phyloP scores from a whole-genome alignment of 331 rosid genomes.

The Arachis monticola region DNA sequence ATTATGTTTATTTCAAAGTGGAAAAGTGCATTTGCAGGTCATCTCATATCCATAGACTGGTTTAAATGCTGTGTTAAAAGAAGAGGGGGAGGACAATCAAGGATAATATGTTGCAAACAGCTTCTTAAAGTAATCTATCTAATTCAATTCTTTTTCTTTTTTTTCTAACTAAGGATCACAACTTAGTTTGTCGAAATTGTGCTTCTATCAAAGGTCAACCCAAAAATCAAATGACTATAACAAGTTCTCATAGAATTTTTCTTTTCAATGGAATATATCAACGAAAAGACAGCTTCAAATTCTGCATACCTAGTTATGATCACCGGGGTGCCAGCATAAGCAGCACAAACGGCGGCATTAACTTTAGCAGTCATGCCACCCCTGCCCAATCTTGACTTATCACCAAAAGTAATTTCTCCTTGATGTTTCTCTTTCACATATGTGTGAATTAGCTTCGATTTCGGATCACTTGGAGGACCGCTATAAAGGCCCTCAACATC shows the following conservation, averaged over 20 bases:
- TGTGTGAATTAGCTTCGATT: slow-evolving; percentile 86
- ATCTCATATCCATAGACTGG: too few relatives aligned
- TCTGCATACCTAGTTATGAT: slow-evolving; percentile 77
- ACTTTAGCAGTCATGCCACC: slow-evolving; percentile 99
- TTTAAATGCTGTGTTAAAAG: too few relatives aligned
- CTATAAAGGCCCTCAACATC: slow-evolving; percentile 96
- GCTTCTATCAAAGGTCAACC: neutral
- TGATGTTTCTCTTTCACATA: slow-evolving; percentile 83
- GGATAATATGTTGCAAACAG: too few relatives aligned
- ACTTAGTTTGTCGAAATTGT: neutral
- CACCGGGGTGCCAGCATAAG: slow-evolving; percentile 83
- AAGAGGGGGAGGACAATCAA: too few relatives aligned
- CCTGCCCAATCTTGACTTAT: slow-evolving; percentile 92
- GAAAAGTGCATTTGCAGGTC: neutral
- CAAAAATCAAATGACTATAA: slow-evolving; percentile 14
- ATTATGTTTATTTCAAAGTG: neutral
- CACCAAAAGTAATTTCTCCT: slow-evolving; percentile 87
- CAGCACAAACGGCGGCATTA: slow-evolving; percentile 81
- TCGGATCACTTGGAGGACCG: slow-evolving; percentile 94
- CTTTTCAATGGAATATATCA: neutral
- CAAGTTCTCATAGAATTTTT: neutral
- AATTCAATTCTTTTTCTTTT: too few relatives aligned
- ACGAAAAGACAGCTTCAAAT: slow-evolving; percentile 23
- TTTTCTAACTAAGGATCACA: too few relatives aligned
- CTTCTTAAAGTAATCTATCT: too few relatives aligned